Conservation (phyloP, 768 basidiomycete genomes). For the Podaxis carcinomalis region DNA sequence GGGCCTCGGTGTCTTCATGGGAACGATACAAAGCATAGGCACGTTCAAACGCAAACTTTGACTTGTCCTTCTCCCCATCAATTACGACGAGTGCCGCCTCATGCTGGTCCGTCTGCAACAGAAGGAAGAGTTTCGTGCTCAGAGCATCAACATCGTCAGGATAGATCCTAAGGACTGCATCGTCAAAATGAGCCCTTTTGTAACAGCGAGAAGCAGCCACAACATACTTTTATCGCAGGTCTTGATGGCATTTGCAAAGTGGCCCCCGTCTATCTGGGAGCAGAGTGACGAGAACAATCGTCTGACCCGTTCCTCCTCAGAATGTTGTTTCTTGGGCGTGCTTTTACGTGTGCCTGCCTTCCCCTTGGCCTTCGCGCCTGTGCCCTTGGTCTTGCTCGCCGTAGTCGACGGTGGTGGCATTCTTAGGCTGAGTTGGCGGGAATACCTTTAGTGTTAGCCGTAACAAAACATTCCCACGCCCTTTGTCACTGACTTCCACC, state of each 20-base stretch:
- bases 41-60: constrained; percentile 53
- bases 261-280: constrained; percentile 88
- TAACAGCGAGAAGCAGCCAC: not conserved
- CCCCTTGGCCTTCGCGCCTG: constrained; percentile 12
- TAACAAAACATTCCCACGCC: constrained; percentile 29
- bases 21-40: constrained; percentile 85
- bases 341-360: constrained; percentile 20
- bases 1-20: constrained; percentile 71
- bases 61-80: constrained; percentile 25
- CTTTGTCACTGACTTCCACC: constrained; percentile 19
- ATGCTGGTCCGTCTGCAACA: constrained; percentile 86
- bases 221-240: constrained; percentile 87
- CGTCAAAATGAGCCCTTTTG: constrained; percentile 2
- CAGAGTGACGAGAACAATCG: constrained; percentile 74
- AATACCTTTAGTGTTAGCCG: not conserved
- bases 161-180: constrained; percentile 64
- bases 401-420: constrained; percentile 16
- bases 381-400: constrained; percentile 12
- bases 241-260: constrained; percentile 81
- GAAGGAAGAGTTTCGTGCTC: constrained; percentile 82
- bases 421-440: constrained; percentile 9
- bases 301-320: constrained; percentile 37
- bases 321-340: constrained; percentile 27
- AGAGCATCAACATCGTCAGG: constrained; percentile 68
- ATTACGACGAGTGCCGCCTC: constrained; percentile 61